Percentiles rank a stretch among this genome's conserved stretches.
phyloP scores from a whole-genome alignment of 371 early-diverging fungal species.

The Lichtheimia ramosa region DNA sequence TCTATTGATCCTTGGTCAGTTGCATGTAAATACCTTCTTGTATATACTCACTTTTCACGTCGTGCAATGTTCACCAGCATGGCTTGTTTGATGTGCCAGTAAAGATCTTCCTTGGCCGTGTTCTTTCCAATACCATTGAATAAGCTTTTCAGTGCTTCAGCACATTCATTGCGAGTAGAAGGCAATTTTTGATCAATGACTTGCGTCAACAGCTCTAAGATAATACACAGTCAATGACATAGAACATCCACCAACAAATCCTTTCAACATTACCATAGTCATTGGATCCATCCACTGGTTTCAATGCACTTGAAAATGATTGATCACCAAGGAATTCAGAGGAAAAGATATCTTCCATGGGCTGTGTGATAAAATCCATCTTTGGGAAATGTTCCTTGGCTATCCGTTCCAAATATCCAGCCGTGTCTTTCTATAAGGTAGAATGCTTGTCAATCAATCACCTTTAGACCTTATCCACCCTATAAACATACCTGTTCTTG shows the following conservation, averaged over 20 bases:
- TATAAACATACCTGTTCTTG: slow-evolving; percentile 26
- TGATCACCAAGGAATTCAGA: slow-evolving; percentile 17
- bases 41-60: slow-evolving; percentile 35
- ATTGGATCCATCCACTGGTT: slow-evolving; percentile 15
- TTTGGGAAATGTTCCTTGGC: slow-evolving; percentile 26
- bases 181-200: neutral
- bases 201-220: too few species aligned
- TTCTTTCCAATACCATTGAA: slow-evolving; percentile 44
- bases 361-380: slow-evolving; percentile 25
- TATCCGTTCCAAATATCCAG: slow-evolving; percentile 32
- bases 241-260: too few species aligned
- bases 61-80: slow-evolving; percentile 46
- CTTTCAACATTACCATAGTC: slow-evolving; percentile 6
- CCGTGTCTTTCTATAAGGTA: slow-evolving; percentile 15
- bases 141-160: slow-evolving; percentile 23
- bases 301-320: slow-evolving; percentile 19
- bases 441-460: neutral
- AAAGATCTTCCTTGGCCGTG: slow-evolving; percentile 59
- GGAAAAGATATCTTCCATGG: slow-evolving; percentile 32
- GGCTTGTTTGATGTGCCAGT: slow-evolving; percentile 61
- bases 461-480: neutral
- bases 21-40: neutral
- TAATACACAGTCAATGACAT: too few species aligned
- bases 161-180: slow-evolving; percentile 11
- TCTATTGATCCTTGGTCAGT: slow-evolving; percentile 15